Evolutionary conservation across 495 filamentous ascomycete genomes (phyloP).

Genomic region (Niebla homalea): DNA sequence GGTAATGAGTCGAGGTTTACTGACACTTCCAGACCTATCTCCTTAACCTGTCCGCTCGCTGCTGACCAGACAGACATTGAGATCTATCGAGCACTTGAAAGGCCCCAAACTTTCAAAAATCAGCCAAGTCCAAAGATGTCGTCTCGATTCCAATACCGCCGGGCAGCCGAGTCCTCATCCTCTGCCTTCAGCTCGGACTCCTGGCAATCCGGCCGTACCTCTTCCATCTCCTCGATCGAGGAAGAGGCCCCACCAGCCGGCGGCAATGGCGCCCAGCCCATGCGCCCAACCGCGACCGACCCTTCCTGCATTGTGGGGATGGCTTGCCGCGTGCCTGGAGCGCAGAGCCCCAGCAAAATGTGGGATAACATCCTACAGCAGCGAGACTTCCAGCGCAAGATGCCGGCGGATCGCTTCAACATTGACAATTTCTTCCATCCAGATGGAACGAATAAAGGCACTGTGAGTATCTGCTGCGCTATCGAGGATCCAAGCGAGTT

Average conservation of each 20-base stretch:
- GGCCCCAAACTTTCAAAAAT: no score
- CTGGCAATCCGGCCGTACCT: constrained; percentile 1
- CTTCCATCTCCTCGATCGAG: constrained; percentile 5
- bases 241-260: not conserved
- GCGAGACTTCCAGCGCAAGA: constrained; percentile 13
- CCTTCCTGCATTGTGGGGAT: constrained; percentile 9
- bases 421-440: constrained; percentile 29
- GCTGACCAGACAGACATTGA: no score
- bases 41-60: no score
- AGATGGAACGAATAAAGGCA: constrained; percentile 15
- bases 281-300: not conserved
- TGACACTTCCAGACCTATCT: no score
- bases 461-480: constrained; percentile 4
- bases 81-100: no score
- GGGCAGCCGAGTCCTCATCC: not conserved
- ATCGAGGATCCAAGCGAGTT: not conserved
- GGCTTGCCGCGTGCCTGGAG: constrained; percentile 15
- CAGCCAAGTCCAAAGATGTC: no score
- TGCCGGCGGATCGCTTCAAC: constrained; percentile 26
- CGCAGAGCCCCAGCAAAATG: constrained; percentile 9
- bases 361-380: constrained; percentile 15
- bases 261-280: not conserved
- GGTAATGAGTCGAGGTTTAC: no score
- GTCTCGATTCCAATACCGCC: no score
- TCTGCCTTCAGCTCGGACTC: constrained; percentile 1